Conservation (phyloP, 495 filamentous ascomycete species). For the Penicillium paradoxum region DNA sequence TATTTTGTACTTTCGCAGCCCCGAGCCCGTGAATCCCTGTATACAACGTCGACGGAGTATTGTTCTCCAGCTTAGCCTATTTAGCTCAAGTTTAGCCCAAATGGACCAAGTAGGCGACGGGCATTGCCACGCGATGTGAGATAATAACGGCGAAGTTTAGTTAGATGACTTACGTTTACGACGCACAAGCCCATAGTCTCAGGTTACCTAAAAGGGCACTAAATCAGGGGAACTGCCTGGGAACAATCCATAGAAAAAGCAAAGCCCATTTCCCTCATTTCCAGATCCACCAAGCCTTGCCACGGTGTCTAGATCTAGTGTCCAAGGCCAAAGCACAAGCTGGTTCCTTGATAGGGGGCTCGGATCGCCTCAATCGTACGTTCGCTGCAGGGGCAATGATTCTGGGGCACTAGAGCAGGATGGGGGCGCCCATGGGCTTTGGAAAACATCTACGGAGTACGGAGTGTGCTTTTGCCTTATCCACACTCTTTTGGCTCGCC, state of each 20-base stretch:
- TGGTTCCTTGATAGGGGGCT: not conserved
- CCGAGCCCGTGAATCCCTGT: not conserved
- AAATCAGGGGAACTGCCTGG: no score
- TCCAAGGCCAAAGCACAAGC: not conserved
- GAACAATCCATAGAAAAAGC: no score
- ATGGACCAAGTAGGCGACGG: conserved; percentile 9
- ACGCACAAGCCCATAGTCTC: not conserved
- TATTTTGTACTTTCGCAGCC: not conserved
- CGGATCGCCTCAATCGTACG: not conserved
- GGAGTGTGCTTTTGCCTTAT: no score
- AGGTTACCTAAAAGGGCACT: not conserved
- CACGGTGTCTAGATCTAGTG: not conserved
- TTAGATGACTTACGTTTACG: not conserved
- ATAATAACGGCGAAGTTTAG: conserved; percentile 9
- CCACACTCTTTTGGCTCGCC: no score
- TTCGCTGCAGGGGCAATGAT: conserved; percentile 16
- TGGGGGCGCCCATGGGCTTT: not conserved
- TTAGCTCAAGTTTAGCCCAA: not conserved
- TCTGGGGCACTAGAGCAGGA: conserved; percentile 16
- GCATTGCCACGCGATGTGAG: conserved; percentile 9
- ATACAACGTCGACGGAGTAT: not conserved
- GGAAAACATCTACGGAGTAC: no score
- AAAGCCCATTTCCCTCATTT: not conserved
- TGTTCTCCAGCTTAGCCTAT: not conserved
- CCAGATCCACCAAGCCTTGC: not conserved